These are phyloP conservation scores for Podaxis sp. DNA, from an alignment of 768 basidiomycete species.

Conservation along the genomic window DNA sequence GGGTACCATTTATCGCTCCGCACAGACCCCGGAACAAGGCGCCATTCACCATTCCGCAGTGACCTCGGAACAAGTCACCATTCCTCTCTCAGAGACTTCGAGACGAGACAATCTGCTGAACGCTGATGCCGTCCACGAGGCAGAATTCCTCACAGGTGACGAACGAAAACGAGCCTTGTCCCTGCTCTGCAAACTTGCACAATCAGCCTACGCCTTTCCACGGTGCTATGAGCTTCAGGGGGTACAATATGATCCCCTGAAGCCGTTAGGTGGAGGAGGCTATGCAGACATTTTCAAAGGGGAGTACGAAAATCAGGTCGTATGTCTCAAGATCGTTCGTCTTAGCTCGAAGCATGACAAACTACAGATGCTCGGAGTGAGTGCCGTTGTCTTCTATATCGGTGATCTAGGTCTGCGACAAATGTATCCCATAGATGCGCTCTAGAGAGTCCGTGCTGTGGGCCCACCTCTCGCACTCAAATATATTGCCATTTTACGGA, in stretches of 20 bases:
- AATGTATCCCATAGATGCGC: background rate
- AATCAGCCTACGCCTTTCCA: background rate
- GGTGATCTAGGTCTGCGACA: background rate
- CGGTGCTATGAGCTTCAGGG: background rate
- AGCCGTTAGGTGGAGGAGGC: constrained; percentile 2
- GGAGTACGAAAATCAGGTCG: background rate
- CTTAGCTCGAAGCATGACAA: background rate
- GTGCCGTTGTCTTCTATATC: background rate
- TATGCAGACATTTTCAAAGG: constrained; percentile 6
- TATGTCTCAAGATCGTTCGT: constrained; percentile 4
- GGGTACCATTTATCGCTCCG: no score
- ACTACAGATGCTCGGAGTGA: background rate
- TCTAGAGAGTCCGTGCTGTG: constrained; percentile 30
- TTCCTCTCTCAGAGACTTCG: no score
- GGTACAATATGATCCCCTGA: background rate
- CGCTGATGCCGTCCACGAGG: no score
- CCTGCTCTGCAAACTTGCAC: background rate
- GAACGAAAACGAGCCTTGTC: background rate
- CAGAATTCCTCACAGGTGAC: background rate
- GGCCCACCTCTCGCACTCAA: constrained; percentile 32
- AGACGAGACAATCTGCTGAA: no score
- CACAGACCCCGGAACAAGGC: no score
- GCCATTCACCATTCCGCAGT: no score
- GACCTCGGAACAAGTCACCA: no score
- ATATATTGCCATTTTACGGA: constrained; percentile 35